Conservation (phyloP, 257 asterid species). For the Rehmannia glutinosa region DNA sequence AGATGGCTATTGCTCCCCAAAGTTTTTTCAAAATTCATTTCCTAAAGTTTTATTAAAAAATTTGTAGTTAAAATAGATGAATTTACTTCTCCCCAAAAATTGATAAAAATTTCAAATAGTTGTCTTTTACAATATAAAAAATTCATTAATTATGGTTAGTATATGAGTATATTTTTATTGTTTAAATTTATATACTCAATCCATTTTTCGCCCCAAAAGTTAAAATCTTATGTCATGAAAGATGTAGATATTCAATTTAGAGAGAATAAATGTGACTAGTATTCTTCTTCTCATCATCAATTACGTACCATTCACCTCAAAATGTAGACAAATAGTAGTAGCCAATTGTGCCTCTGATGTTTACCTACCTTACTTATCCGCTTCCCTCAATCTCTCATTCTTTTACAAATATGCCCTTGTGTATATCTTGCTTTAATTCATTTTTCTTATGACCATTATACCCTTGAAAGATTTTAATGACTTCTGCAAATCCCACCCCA, state of each 20-base stretch:
- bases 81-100: no score
- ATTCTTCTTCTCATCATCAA: constrained; percentile 40
- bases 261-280: constrained; percentile 18
- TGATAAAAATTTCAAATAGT: no score
- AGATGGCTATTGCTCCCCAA: no score
- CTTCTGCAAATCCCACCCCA: not conserved
- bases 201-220: no score
- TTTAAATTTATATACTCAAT: no score
- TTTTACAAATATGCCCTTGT: constrained; percentile 33
- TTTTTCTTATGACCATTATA: constrained; percentile 28
- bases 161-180: no score
- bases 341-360: constrained; percentile 46
- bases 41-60: no score
- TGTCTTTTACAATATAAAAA: no score
- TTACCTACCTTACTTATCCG: constrained; percentile 39
- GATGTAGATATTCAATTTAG: not conserved
- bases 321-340: constrained; percentile 33
- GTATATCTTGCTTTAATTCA: not conserved
- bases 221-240: no score
- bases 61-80: no score
- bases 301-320: constrained; percentile 48
- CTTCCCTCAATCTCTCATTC: constrained; percentile 19
- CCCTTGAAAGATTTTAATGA: constrained; percentile 20
- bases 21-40: no score
- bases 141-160: no score